These are phyloP conservation scores for Oryza punctata DNA, from an alignment of 176 grass and related monocot species.

Conservation along the genomic window DNA sequence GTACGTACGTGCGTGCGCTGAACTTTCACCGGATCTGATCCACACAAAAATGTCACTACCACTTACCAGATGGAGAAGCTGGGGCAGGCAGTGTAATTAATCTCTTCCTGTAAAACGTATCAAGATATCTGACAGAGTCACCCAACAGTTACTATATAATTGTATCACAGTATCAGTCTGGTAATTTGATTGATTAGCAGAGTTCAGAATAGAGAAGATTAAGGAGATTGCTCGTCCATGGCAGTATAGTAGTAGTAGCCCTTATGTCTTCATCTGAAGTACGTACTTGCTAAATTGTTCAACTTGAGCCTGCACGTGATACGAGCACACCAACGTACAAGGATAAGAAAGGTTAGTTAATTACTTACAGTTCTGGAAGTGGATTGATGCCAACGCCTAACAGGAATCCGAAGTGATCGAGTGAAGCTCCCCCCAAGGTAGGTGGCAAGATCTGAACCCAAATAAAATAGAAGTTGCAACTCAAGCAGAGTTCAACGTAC, in stretches of 20 bases:
- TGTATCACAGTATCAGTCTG: too few relatives aligned
- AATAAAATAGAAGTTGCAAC: not conserved
- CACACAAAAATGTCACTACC: not conserved
- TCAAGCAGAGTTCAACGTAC: not conserved
- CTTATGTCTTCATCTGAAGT: not conserved
- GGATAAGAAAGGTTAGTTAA: not conserved
- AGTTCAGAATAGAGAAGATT: not conserved
- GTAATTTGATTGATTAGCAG: not conserved
- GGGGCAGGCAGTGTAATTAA: not conserved
- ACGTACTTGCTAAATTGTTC: not conserved
- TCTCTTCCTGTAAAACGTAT: too few relatives aligned
- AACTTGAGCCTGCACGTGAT: not conserved
- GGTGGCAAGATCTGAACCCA: not conserved
- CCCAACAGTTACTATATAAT: not conserved
- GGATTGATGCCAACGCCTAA: not conserved
- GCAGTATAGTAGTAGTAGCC: too few relatives aligned
- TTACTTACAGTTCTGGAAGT: not conserved
- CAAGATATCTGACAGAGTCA: too few relatives aligned
- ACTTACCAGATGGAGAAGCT: not conserved
- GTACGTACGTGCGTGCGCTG: not conserved
- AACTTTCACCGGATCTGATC: not conserved
- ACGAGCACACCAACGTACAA: not conserved
- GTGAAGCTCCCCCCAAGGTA: not conserved
- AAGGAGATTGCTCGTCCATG: not conserved
- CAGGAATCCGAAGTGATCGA: slow-evolving; percentile 16